A percentile compares a stretch with the other conserved stretches of the same genome.
Conservation (phyloP, 176 grass and related monocot genomes). For the Oryza glumipatula region DNA sequence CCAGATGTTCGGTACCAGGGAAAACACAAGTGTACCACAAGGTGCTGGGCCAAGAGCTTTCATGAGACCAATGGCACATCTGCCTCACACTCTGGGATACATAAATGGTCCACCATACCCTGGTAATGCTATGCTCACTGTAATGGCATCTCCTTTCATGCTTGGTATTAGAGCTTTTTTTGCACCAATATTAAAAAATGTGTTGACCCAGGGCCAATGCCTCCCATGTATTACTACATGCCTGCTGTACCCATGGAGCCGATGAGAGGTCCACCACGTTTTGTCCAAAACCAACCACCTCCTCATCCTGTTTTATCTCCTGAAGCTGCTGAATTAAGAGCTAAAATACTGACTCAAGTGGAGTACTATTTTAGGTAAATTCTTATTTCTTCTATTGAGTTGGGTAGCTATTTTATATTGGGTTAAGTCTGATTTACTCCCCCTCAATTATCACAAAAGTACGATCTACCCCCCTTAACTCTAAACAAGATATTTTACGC, state of each 20-base stretch:
- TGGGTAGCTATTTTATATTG: not conserved
- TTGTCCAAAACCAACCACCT: constrained; percentile 44
- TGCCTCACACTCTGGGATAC: constrained; percentile 58
- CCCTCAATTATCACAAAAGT: too few species aligned
- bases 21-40: constrained; percentile 51
- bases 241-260: constrained; percentile 59
- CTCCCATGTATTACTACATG: constrained; percentile 76
- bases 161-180: constrained; percentile 20
- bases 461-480: too few species aligned
- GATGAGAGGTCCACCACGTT: constrained; percentile 53
- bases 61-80: constrained; percentile 57
- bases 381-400: constrained; percentile 27
- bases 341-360: constrained; percentile 67
- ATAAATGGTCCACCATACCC: constrained; percentile 61
- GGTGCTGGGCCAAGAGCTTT: constrained; percentile 60
- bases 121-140: constrained; percentile 51
- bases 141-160: constrained; percentile 9
- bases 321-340: constrained; percentile 53
- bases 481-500: too few species aligned
- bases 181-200: constrained; percentile 26
- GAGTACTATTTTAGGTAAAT: constrained; percentile 82
- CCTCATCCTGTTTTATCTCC: constrained; percentile 47
- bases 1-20: constrained; percentile 54
- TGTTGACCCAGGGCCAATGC: constrained; percentile 56
- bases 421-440: too few species aligned